Base-by-base conservation (phyloP, 108 stramenopile species). In the Cyclotella choctawhatcheeana region DNA sequence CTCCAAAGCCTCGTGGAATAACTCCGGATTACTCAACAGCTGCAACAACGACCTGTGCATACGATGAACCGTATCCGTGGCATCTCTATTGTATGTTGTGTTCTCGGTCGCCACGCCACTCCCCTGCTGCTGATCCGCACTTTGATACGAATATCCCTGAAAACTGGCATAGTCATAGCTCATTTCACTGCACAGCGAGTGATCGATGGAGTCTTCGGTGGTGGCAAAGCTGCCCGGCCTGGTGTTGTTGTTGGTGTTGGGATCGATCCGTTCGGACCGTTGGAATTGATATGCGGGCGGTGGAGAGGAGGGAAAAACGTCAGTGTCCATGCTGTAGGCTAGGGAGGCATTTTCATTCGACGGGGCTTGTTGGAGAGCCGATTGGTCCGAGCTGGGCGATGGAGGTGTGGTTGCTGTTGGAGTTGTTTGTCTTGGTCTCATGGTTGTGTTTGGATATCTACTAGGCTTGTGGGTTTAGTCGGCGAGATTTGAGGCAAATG, bases 11-110 rank as follows among this genome's bases (percentile, higher is more conserved):
- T 85, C 81, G 37, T 89, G 84, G 73, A 94, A 94, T 74, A 89
- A 86, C 30, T 88, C 85, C 25, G 93, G 90, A 63, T 87, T 79
- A 72, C 80, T 82, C 25, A 93, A 71, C 43, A 93, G 64, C 62
- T 89, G 85, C 43, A 93, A 63, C 17, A 93, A 61, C 14, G 83
- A 76, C 61, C 83, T 47, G 73, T 90, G 87, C 88, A 90, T 90
- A 51, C 86, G 74, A 58, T 89, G 90, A 12, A 93, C 83, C n/a
- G 69, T 84, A 5, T 75, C 76, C 0, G 92, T 89, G 47, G 91
- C 91, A 77, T 92, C 90, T 35, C 29, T 48, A 8, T 4, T 48
- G 17, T 48, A 30, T 31, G 3, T 30, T 1, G 29, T 30, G 18
- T 6, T 13, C 30, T 56, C 13, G 12, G 29, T 27, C 27, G 55